Base-by-base conservation (phyloP, 225 moss, liverwort and hornwort species). In the Bryoerythrophyllum caledonicum region DNA sequence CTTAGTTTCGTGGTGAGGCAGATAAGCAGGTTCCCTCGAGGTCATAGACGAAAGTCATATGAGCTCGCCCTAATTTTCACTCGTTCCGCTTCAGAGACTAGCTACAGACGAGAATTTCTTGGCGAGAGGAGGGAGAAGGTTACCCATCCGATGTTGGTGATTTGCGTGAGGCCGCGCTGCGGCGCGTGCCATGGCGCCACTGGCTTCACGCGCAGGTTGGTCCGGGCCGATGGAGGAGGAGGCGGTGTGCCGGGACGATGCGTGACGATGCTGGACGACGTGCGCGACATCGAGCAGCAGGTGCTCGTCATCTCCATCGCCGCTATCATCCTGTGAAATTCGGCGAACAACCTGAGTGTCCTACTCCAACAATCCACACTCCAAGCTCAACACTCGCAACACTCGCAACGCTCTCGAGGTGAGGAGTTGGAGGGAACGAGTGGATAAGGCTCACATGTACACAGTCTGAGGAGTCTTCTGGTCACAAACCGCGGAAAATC, bases 111-210 rank as follows among this genome's bases (percentile, higher is more conserved):
- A 38, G 38, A 8, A 34, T 34, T 44, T 44, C 15, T 14, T 44
- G 44, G 44, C 4, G 17, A 7, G 48, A 17, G 1, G 6, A 19
- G 9, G n/a, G 20, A 58, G 26, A 14, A 27, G 30, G 28, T 79
- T 44, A 90, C 90, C 90, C 90, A 90, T 68, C 90, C 90, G 25
- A 90, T 0, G 73, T 81, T 78, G 69, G 76, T 51, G 65, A 87
- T 78, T 59, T 90, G 90, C 34, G 83, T 43, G 30, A 71, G 65
- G 0, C 85, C 85, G 54, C 90, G 83, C 10, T 67, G 81, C 30
- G 83, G 75, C n/a, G 79, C 51, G 10, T 46, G 79, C 83, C 79
- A 78, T 8, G 65, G 28, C 12, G 80, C 72, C 69, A 82, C 71
- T 77, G 79, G 82, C 76, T 62, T 78, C 4, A 88, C 43, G 25